Percentiles rank a stretch among this genome's conserved stretches.
These are phyloP conservation scores for Hypoxylon lenormandii DNA, from an alignment of 495 filamentous ascomycete species.

Conservation along the genomic window DNA sequence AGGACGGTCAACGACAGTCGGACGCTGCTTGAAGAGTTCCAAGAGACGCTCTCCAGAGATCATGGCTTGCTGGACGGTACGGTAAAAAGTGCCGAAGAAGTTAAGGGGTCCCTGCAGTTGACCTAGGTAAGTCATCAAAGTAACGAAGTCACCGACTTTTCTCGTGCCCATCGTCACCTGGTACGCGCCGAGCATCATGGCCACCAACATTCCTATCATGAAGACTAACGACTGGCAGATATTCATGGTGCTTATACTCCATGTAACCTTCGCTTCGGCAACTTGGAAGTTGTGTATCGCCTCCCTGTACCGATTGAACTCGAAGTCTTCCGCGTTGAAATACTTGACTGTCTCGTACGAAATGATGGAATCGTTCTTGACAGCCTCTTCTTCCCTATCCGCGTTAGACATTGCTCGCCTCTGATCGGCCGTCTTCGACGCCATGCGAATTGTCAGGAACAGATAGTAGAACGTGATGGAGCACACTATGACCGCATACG, in stretches of 20 bases:
- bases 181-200: conserved; percentile 87
- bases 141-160: conserved; percentile 81
- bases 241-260: conserved; percentile 92
- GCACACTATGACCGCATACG: conserved; percentile 90
- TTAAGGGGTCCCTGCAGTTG: conserved; percentile 93
- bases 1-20: conserved; percentile 81
- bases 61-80: conserved; percentile 94
- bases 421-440: conserved; percentile 89
- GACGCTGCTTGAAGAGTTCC: conserved; percentile 89
- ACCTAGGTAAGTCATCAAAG: conserved; percentile 86
- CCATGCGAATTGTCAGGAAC: conserved; percentile 94
- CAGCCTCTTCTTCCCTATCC: conserved; percentile 91
- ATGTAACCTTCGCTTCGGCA: conserved; percentile 86
- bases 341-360: conserved; percentile 99
- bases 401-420: conserved; percentile 93
- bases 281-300: conserved; percentile 85
- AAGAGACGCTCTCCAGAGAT: conserved; percentile 95
- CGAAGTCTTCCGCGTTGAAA: conserved; percentile 95
- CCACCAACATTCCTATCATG: conserved; percentile 85
- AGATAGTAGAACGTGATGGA: conserved; percentile 96
- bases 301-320: conserved; percentile 74
- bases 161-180: conserved; percentile 81
- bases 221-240: conserved; percentile 93
- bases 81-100: conserved; percentile 98
- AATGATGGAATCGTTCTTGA: conserved; percentile 97